phyloP scores from a whole-genome alignment of 208 protist genomes.

The Spongospora subterranea region DNA sequence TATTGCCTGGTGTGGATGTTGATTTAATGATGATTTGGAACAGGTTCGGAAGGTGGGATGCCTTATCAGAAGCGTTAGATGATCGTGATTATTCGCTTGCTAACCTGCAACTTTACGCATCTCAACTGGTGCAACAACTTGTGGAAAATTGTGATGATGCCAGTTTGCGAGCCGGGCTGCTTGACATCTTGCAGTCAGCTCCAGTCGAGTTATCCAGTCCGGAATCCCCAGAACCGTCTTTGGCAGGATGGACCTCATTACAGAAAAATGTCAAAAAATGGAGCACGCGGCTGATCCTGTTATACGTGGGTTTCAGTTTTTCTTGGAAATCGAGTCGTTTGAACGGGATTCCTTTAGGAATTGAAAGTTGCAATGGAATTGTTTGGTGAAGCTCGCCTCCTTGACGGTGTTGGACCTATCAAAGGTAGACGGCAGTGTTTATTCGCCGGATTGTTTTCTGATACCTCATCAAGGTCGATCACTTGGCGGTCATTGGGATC shows the following conservation, averaged over 20 bases:
- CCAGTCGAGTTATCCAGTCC: neutral
- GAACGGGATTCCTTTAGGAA: neutral
- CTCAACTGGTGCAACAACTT: constrained; percentile 47
- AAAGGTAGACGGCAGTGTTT: neutral
- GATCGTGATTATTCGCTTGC: constrained; percentile 28
- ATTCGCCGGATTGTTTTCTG: neutral
- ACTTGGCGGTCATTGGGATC: neutral
- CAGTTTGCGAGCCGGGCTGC: neutral
- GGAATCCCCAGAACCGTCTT: neutral
- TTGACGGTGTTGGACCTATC: neutral
- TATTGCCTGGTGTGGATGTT: neutral
- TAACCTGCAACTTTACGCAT: constrained; percentile 10
- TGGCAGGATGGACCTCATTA: constrained; percentile 12
- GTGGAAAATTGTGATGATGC: constrained; percentile 21
- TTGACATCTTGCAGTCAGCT: neutral
- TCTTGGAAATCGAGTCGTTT: neutral
- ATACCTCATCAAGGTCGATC: neutral
- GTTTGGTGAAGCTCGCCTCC: constrained; percentile 10
- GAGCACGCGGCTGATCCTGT: constrained; percentile 20
- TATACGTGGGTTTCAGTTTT: neutral
- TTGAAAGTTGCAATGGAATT: constrained; percentile 4
- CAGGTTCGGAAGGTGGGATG: constrained; percentile 35
- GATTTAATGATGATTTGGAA: neutral
- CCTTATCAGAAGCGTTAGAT: neutral
- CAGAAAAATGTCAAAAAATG: constrained; percentile 53